Base-by-base conservation (phyloP, 1,139 yeast species). In the Sugiyamaella pinicola region DNA sequence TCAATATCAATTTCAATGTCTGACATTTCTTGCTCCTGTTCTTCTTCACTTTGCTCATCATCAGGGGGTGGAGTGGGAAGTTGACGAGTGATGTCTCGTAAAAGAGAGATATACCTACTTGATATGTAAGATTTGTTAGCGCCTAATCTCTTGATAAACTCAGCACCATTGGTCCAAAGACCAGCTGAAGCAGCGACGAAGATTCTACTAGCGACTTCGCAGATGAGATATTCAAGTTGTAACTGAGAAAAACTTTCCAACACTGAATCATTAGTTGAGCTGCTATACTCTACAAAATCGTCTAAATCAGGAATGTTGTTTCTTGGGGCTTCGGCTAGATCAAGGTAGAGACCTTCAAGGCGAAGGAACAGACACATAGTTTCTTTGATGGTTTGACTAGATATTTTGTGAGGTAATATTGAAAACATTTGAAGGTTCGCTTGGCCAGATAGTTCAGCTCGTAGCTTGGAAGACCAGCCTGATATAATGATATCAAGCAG, bases 81-180 rank as follows among this genome's bases (percentile, higher is more conserved):
- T 3, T 52, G 56, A 26, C 50, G 51, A n/a, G 44, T 35, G 15
- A 52, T 42, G 17, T 44, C 51, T 18, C 55, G 52, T 31, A 57
- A 31, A 8, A 57, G 52, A 13, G 42, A 31, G 5, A 49, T 35
- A 48, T 56, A 61, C 8, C 61, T 51, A 3, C 58, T 45, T 12
- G 67, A 64, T 15, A 64, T 48, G 4, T 34, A 40, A 77, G 45
- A 51, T 21, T 48, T 38, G 49, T 64, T 64, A 18, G 56, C 46
- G 10, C 35, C 37, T n/a, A 64, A 50, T 19, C 68, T 54, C 5
- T 52, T 47, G 1, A 55, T 60, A 43, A 51, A 60, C 15, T 50
- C 53, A 2, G 47, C 24, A 10, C 53, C 54, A 13, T 34, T 37
- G 13, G 7, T 21, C 49, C 63, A 47, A 10, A 64, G 45, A 6